Conservation (phyloP, 352 stramenopile genomes). For the Globisporangium abappressorium region DNA sequence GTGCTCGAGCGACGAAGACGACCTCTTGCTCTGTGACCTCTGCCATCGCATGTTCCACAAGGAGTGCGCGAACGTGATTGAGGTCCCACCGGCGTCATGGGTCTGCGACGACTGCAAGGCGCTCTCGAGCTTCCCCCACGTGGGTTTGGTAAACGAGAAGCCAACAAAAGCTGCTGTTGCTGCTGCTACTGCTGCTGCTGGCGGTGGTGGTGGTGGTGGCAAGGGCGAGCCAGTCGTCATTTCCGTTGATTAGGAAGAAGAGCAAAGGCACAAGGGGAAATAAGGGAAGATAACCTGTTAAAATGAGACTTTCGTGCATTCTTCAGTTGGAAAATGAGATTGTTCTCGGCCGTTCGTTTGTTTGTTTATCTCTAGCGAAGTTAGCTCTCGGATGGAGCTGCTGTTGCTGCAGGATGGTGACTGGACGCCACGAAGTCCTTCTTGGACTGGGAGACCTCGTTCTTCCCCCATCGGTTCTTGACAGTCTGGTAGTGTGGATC, state of each 20-base stretch:
- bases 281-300: not conserved
- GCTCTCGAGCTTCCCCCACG: conserved; percentile 56
- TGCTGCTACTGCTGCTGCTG: not conserved
- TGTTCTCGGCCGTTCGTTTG: not conserved
- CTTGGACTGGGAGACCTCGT: conserved; percentile 24
- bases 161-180: not conserved
- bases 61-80: conserved; percentile 76
- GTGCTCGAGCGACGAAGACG: conserved; percentile 65
- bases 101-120: conserved; percentile 74
- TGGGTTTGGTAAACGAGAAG: conserved; percentile 38
- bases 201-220: too few relatives aligned
- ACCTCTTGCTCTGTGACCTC: conserved; percentile 77
- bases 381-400: not conserved
- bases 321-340: not conserved
- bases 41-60: conserved; percentile 85
- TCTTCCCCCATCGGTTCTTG: conserved; percentile 74
- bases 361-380: not conserved
- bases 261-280: not conserved
- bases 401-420: conserved; percentile 6
- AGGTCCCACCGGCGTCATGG: conserved; percentile 75
- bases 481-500: conserved; percentile 80
- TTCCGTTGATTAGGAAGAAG: conserved; percentile 48
- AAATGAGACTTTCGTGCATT: not conserved
- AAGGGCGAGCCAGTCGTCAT: conserved; percentile 54
- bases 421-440: conserved; percentile 21